Evolutionary conservation across 129 eudicot genomes (phyloP), one percentile per base, ranked within the genome.

Genomic region (Centella asiatica): DNA sequence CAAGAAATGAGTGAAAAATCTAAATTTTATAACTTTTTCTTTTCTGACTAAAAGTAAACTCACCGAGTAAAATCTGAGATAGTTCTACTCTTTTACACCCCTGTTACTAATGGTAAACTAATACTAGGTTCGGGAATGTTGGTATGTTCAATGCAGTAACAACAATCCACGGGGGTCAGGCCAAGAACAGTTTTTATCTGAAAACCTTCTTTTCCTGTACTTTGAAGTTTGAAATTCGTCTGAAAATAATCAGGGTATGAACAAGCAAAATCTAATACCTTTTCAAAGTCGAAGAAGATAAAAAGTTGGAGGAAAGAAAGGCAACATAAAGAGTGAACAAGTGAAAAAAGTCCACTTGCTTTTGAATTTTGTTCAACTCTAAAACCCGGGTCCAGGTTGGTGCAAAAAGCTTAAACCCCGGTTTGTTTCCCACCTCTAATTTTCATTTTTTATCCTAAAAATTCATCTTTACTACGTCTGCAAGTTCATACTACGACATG

Each of bases 321-420:
- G 25, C 50, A 22, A 36, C n/a, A 15, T 19, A 29, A 29, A 28
- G 33, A 3, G 60, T n/a, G n/a, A n/a, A n/a, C n/a, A n/a, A 31
- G 60, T 27, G 40, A 18, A 20, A 42, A 63, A 64, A n/a, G 53
- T 18, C 24, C 34, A 31, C 46, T 11, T n/a, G 47, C 48, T 64
- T 46, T 49, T 57, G 72, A 45, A 25, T 56, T 24, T 51, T n/a
- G 1, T 11, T 48, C 59, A 22, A 47, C 57, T 22, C 60, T 18
- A 20, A 32, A 33, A 57, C 57, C 57, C 47, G 60, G 52, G 4
- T 23, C 55, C 61, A 66, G 69, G 66, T 60, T 47, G 70, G 68
- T 52, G 13, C 63, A 29, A 40, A 37, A 40, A 44, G 32, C 62
- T 63, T 46, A 71, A 76, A 70, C 70, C 74, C 74, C 62, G 7